These are phyloP conservation scores for Fraxinus cuspidata DNA, from an alignment of 257 asterid species.

Conservation along the genomic window DNA sequence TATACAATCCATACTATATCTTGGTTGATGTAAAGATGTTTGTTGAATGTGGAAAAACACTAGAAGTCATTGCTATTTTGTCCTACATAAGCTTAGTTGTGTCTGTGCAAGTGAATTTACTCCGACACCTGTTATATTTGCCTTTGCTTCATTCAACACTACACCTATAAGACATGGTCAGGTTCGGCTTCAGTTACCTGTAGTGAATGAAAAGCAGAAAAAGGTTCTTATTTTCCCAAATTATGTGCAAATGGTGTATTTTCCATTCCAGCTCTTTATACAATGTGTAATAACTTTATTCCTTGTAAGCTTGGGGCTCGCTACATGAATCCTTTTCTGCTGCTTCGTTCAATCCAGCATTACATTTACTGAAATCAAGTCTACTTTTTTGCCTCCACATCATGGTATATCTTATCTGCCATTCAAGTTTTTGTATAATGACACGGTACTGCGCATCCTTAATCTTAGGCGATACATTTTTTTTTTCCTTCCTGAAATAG, in stretches of 20 bases:
- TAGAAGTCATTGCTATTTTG: constrained; percentile 20
- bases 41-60: constrained; percentile 5
- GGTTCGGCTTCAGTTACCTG: not conserved
- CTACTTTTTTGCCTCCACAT: not conserved
- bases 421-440: not conserved
- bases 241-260: constrained; percentile 17
- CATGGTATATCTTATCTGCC: not conserved
- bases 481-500: not conserved
- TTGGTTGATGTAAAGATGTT: constrained; percentile 18
- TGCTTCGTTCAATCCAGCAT: not conserved
- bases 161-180: constrained; percentile 6
- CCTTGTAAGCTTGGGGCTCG: not conserved
- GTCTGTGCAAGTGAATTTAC: not conserved
- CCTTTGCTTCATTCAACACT: constrained; percentile 9
- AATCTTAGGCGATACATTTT: constrained; percentile 14
- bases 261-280: constrained; percentile 18
- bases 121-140: not conserved
- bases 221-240: constrained; percentile 5
- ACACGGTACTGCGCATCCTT: constrained; percentile 4
- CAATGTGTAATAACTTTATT: not conserved
- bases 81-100: constrained; percentile 6
- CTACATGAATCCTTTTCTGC: not conserved
- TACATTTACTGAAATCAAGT: not conserved
- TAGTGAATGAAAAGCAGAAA: constrained; percentile 6
- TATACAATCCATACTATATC: not conserved